These are phyloP conservation scores for Nothomitra cinnamomea DNA, from an alignment of 2,329 filamentous ascomycete genomes.

Conservation along the genomic window DNA sequence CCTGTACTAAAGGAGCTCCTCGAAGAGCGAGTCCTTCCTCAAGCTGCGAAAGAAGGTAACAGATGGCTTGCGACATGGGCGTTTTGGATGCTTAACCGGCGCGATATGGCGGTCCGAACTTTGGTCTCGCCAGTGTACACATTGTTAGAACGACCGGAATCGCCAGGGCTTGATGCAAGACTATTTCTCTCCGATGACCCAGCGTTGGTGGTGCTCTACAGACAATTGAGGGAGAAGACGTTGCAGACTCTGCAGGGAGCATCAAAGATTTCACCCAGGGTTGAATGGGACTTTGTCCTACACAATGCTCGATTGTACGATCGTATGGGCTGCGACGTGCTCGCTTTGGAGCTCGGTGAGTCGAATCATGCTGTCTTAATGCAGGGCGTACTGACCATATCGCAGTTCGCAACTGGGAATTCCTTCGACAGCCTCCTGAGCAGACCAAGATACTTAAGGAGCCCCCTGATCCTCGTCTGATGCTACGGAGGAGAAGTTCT, in stretches of 20 bases:
- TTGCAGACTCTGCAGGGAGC: constrained; percentile 75
- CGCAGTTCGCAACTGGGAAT: constrained; percentile 64
- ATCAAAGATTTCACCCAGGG: constrained; percentile 57
- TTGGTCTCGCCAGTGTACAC: constrained; percentile 71
- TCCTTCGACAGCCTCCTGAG: constrained; percentile 30
- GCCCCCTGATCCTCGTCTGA: constrained; percentile 42
- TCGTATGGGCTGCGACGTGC: constrained; percentile 82
- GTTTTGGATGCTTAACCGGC: constrained; percentile 74
- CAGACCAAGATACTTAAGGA: constrained; percentile 6
- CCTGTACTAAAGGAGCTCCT: constrained; percentile 57
- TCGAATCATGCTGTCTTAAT: constrained; percentile 12
- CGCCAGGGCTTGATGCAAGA: constrained; percentile 54
- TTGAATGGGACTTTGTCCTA: constrained; percentile 78
- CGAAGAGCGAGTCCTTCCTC: constrained; percentile 58
- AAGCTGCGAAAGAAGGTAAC: constrained; percentile 68
- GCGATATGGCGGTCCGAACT: constrained; percentile 68
- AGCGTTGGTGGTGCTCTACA: constrained; percentile 71
- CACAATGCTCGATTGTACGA: constrained; percentile 73
- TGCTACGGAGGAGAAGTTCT: constrained; percentile 56
- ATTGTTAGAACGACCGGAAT: constrained; percentile 50
- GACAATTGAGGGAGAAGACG: constrained; percentile 65
- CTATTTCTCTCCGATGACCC: constrained; percentile 83
- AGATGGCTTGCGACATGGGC: constrained; percentile 92
- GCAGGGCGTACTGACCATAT: not conserved
- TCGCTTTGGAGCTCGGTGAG: constrained; percentile 69